Evolutionary conservation across 768 basidiomycete genomes (phyloP), one percentile per base, ranked within the genome.

Genomic region (Kwoniella newhampshirensis): DNA sequence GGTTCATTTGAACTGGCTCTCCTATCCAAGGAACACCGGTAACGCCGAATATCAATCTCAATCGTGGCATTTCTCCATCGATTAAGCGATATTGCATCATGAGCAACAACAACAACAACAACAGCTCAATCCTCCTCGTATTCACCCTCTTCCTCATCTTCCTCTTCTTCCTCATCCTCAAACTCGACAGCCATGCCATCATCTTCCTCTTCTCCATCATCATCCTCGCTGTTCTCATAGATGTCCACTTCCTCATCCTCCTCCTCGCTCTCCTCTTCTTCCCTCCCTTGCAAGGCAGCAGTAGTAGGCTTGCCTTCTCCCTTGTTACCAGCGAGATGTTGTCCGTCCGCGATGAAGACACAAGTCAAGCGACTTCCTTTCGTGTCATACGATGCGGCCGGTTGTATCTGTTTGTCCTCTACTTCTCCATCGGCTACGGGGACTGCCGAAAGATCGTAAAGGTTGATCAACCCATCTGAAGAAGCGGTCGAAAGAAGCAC

Each of bases 341-440:
- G 59, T 25, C 73, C 70, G 44, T 75, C 74, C 13, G 78, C 75
- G 18, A 76, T 66, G 15, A 70, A 66, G 7, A 78, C 67, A 57
- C 91, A 92, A 7, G 89, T 94, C 71, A 97, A 73, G 25, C 93
- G 81, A 28, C 85, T 90, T 8, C 89, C 89, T 64, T 89, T 90
- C 4, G 89, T 86, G 75, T 94, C 87, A 71, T 91, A 92, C 45
- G 77, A 81, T 1, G 82, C 82, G 1, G 85, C 78, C 0, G 91
- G 85, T 18, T 77, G 70, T 20, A 89, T 78, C 47, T 72, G 51
- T 5, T 55, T 45, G 4, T 50, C 47, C 20, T 53, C 28, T 4
- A 21, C 37, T 17, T 37, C n/a, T 26, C 21, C 26, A 8, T 47
- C 46, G 11, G 58, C 8, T 4, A 28, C 26, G 20, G 51, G 43